Base-by-base conservation (phyloP, 768 basidiomycete species). In the Sutorius australiensis region DNA sequence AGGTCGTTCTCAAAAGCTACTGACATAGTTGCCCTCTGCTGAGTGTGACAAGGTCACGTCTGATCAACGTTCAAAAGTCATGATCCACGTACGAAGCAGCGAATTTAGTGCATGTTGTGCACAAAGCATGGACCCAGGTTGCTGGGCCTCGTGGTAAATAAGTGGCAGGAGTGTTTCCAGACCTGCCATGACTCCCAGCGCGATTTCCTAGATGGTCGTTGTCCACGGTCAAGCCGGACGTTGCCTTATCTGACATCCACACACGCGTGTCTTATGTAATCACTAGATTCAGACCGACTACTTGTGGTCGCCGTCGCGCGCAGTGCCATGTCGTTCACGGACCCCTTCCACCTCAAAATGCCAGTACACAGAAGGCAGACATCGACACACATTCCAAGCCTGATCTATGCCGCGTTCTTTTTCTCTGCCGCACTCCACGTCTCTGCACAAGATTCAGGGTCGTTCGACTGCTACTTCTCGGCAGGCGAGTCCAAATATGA, bases 71-170 rank as follows among this genome's bases (percentile, higher is more conserved):
- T 37, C 30, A 21, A 33, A 33, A 77, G 77, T 77, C 47, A 38
- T 48, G 50, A 48, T 54, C 46, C 40, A 64, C 63, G 41, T 61
- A 92, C 90, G 90, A 30, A 92, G 75, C 17, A 93, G 75, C 16
- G 81, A 80, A 65, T 92, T 93, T 31, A 93, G 75, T 8, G 91
- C 89, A 71, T 93, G 89, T 64, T 92, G 90, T 12, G 90, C 91
- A 65, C 91, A 93, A 30, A 92, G 79, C 81, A 88, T 88, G 3
- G 89, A 90, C 21, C 88, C 89, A 51, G 71, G 57, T 64, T 91
- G 80, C 67, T 93, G 90, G 55, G 67, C 80, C 65, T 92, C 89
- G 68, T 91, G 88, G 66, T 92, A 92, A 52, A 92, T 86, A 10
- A 77, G 64, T 8, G 74, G 65, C 12, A 74, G 59, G 10, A 92